Percentiles rank a stretch among this genome's conserved stretches.
Conservation (phyloP, 164 flowering plant genomes). For the Paratinospora sagittata region DNA sequence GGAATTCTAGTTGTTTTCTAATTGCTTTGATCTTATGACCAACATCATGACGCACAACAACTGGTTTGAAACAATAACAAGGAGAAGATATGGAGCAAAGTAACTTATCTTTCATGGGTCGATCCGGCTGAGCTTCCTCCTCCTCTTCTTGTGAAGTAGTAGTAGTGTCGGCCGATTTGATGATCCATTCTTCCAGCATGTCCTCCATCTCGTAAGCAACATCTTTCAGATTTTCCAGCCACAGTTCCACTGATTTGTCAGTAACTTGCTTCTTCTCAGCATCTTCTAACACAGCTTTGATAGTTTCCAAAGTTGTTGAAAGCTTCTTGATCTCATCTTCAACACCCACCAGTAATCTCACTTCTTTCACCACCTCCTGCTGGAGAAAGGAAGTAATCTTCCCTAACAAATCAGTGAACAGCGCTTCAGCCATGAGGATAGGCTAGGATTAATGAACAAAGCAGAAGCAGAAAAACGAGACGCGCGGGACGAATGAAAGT, state of each 20-base stretch:
- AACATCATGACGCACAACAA: not conserved
- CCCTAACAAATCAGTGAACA: too few relatives aligned
- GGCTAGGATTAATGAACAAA: too few relatives aligned
- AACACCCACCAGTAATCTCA: slow-evolving; percentile 6
- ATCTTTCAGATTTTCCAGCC: not conserved
- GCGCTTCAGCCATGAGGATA: too few relatives aligned
- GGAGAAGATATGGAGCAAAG: not conserved
- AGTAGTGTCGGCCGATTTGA: not conserved
- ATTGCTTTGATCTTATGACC: slow-evolving; percentile 10
- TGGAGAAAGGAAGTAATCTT: too few relatives aligned
- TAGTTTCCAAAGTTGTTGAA: not conserved
- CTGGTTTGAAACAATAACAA: not conserved
- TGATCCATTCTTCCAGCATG: not conserved
- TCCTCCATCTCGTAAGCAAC: slow-evolving; percentile 5
- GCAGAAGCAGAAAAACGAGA: too few relatives aligned
- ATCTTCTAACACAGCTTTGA: slow-evolving; percentile 6
- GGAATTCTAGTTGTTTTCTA: not conserved
- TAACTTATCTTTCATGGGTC: slow-evolving; percentile 7
- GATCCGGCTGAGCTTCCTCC: not conserved
- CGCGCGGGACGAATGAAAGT: too few relatives aligned
- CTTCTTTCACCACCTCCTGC: not conserved
- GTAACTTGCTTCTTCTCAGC: slow-evolving; percentile 3
- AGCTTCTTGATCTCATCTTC: not conserved
- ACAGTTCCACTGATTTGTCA: not conserved
- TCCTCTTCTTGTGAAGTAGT: too few relatives aligned